A percentile compares a stretch with the other conserved stretches of the same genome.
phyloP scores from a whole-genome alignment of 345 rosid genomes.

The Arabidopsis suecica region DNA sequence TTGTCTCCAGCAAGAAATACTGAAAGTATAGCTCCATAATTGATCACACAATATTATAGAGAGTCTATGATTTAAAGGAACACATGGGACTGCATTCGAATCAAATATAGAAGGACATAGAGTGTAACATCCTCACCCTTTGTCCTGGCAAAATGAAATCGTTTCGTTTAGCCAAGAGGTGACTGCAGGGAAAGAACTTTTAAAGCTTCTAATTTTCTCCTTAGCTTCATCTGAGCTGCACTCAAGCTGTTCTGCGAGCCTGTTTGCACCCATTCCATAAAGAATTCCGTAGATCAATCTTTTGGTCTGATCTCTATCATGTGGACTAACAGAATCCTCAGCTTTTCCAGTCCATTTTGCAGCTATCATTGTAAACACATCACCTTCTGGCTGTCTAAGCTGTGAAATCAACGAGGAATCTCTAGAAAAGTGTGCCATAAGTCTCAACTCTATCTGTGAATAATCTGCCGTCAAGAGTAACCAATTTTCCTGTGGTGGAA shows the following conservation, averaged over 20 bases:
- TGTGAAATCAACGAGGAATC: conserved; percentile 78
- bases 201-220: conserved; percentile 80
- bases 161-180: conserved; percentile 82
- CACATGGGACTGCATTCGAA: conserved; percentile 12
- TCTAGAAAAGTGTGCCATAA: conserved; percentile 94
- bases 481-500: conserved; percentile 83
- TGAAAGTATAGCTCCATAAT: conserved; percentile 4
- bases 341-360: conserved; percentile 86
- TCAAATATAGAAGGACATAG: conserved; percentile 5
- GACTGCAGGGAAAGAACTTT: conserved; percentile 83
- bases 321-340: conserved; percentile 60
- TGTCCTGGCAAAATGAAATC: conserved; percentile 68
- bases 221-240: conserved; percentile 86
- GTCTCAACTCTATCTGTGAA: conserved; percentile 94
- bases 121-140: conserved; percentile 63
- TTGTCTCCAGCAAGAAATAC: conserved; percentile 1
- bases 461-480: conserved; percentile 88
- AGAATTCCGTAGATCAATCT: conserved; percentile 95
- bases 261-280: conserved; percentile 97
- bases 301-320: conserved; percentile 89
- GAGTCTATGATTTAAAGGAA: conserved; percentile 4
- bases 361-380: conserved; percentile 91
- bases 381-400: conserved; percentile 77
- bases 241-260: conserved; percentile 83
- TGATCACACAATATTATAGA: not conserved